A percentile compares a stretch with the other conserved stretches of the same genome.
Evolutionary conservation across 2,329 filamentous ascomycete species (phyloP).

Genomic region (Xylariaceae sp.): DNA sequence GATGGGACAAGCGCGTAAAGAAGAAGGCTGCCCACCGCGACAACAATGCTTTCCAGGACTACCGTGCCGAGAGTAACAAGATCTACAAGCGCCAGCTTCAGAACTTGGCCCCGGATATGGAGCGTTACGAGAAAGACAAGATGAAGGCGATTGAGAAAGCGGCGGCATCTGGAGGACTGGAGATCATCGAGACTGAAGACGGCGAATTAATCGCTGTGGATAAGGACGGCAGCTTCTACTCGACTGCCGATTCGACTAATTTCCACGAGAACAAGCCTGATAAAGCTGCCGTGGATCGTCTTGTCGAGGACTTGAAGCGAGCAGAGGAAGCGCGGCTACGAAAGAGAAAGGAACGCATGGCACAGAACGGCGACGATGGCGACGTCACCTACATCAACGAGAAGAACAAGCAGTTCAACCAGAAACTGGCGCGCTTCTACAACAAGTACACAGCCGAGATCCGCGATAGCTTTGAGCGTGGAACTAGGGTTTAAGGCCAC

Average conservation of each 20-base stretch:
- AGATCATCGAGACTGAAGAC: conserved; percentile 92
- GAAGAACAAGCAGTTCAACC: conserved; percentile 99
- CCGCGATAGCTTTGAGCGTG: conserved; percentile 92
- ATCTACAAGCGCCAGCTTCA: conserved; percentile 88
- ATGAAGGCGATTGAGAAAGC: conserved; percentile 78
- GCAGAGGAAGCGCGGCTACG: conserved; percentile 82
- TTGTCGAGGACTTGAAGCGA: conserved; percentile 81
- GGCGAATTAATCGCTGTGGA: conserved; percentile 94
- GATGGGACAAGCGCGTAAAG: conserved; percentile 84
- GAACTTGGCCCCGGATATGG: conserved; percentile 69
- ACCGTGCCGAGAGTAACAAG: conserved; percentile 80
- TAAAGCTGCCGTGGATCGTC: conserved; percentile 77
- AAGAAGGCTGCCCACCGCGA: conserved; percentile 79
- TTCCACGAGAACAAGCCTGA: conserved; percentile 83
- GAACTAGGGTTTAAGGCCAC: conserved; percentile 68
- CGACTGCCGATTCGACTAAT: conserved; percentile 73
- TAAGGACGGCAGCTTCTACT: conserved; percentile 84
- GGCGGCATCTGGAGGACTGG: conserved; percentile 75
- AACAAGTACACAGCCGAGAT: conserved; percentile 98
- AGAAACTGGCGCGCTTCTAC: conserved; percentile 92
- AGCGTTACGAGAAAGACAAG: conserved; percentile 83
- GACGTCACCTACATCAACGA: conserved; percentile 99
- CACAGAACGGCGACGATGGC: conserved; percentile 72
- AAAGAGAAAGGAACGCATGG: conserved; percentile 75
- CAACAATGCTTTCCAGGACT: conserved; percentile 86